Evolutionary conservation across 208 protist species (phyloP), one percentile per base, ranked within the genome.

Genomic region (Trypanosoma brucei): DNA sequence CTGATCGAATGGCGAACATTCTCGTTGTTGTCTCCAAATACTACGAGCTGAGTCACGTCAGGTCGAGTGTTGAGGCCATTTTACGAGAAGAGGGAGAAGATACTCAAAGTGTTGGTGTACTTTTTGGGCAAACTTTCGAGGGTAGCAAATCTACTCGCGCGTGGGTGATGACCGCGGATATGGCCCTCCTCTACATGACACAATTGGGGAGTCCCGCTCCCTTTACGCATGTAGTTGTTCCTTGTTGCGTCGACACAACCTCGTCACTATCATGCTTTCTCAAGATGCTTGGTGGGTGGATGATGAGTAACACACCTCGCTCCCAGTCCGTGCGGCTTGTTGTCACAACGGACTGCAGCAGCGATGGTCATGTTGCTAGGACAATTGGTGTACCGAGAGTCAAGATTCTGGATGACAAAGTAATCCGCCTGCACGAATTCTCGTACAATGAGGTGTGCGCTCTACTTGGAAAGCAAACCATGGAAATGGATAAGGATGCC

Each of bases 181-280:
- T 81, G 13, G 85, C 85, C 30, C 65, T 93, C 6, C 55, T 92
- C 8, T 92, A 88, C 65, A 56, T 95, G 46, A 72, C 73, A 59
- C 70, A 75, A 37, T 70, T 89, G 70, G 45, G 67, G 34, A 76
- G 72, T n/a, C 75, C 92, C 48, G 71, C 78, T 9, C 85, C 85
- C 22, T 93, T 93, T 79, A 92, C 90, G 35, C 86, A 95, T 68
- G 67, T 93, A 45, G 71, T 95, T 31, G 60, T 95, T 30, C 90
- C 86, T 31, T 79, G 72, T 48, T 53, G 84, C 22, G 78, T 68
- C 14, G 75, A 66, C 58, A 83, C 81, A 54, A 90, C 75, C 9
- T 86, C 76, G 33, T 70, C 89, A 31, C 60, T 86, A 35, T 84
- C 84, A 57, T 75, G 57, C 50, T 75, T 69, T 61, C 56, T 75